Base-by-base conservation (phyloP, 169 alveolate genomes). In the Sarcocystis neurona region DNA sequence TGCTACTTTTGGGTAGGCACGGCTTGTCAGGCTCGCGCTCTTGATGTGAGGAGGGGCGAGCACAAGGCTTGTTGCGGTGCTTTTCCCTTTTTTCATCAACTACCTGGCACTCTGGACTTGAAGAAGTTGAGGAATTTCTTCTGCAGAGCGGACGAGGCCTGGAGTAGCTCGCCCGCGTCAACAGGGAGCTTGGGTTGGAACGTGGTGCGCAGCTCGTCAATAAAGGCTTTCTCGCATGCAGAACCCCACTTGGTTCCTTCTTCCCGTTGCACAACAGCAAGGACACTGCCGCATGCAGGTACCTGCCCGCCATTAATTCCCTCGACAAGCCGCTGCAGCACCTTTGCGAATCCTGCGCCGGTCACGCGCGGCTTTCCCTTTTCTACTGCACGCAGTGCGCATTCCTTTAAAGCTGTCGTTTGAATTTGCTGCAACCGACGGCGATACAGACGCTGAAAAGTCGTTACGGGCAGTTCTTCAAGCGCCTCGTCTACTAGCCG, bases 251-350 rank as follows among this genome's bases (percentile, higher is more conserved):
- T 68, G 8, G 87, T 53, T 70, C 91, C 75, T 43, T 87, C 91
- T 46, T 87, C 91, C 32, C 66, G 79, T 32, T 87, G 91, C 41
- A 87, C 82, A 70, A 68, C 80, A 20, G 63, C 87, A 34, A 87
- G 85, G 60, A 87, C 68, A 48, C 85, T 63, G 27, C 68, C 74
- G 63, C 91, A 58, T 74, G 75, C 91, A 27, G 91, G 91, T 39
- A 87, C 87, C 43, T 87, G 80, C 2, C 91, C 91, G 30, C 72
- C 91, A 41, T 87, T 87, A 70, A 87, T 87, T 37, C 91, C 91
- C 10, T 87, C 91, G 41, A 87, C 82, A 47, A 87, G 82, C 23
- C 58, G 50, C 47, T 87, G 87, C 47, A 87, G 60, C 34, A 87
- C 60, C 63, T 84, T 53, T 27, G 79, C 82, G 68, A 87, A 84